A percentile compares a stretch with the other conserved stretches of the same genome.
phyloP scores from a whole-genome alignment of 257 asterid genomes.

The Voacanga thouarsii region DNA sequence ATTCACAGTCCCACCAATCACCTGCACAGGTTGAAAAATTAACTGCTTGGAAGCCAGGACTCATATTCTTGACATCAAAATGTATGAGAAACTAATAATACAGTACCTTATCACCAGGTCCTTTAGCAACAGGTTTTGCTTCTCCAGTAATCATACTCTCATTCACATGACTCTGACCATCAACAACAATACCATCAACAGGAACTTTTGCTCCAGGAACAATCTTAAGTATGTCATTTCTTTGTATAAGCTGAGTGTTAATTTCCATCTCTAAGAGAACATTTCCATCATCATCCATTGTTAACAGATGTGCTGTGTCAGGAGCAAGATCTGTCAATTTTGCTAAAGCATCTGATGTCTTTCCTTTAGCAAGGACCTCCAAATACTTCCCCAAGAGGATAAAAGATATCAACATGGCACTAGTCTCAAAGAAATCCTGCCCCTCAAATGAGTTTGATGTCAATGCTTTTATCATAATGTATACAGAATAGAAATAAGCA shows the following conservation, averaged over 20 bases:
- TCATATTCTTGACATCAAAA: background rate
- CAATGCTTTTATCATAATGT: conserved; percentile 70
- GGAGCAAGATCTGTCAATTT: conserved; percentile 93
- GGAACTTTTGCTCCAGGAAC: conserved; percentile 95
- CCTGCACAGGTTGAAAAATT: conserved; percentile 34
- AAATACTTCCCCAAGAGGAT: conserved; percentile 92
- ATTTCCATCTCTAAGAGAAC: conserved; percentile 74
- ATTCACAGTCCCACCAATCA: conserved; percentile 94
- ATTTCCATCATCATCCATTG: conserved; percentile 78
- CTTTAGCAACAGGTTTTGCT: conserved; percentile 81
- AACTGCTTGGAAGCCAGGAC: background rate
- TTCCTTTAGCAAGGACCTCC: conserved; percentile 93
- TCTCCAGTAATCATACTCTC: conserved; percentile 99
- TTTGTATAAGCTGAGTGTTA: conserved; percentile 75
- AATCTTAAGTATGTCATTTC: conserved; percentile 78
- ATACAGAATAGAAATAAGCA: conserved; percentile 86
- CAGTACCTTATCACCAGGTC: conserved; percentile 84
- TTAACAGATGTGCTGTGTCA: conserved; percentile 71
- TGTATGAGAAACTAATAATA: conserved; percentile 13
- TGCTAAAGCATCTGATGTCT: conserved; percentile 91
- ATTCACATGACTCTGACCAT: conserved; percentile 91
- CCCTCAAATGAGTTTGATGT: conserved; percentile 78
- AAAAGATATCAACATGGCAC: conserved; percentile 96
- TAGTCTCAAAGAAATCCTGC: conserved; percentile 95
- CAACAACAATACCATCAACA: conserved; percentile 84